phyloP scores from a whole-genome alignment of 352 stramenopile species.

The Pythium aphanidermatum region DNA sequence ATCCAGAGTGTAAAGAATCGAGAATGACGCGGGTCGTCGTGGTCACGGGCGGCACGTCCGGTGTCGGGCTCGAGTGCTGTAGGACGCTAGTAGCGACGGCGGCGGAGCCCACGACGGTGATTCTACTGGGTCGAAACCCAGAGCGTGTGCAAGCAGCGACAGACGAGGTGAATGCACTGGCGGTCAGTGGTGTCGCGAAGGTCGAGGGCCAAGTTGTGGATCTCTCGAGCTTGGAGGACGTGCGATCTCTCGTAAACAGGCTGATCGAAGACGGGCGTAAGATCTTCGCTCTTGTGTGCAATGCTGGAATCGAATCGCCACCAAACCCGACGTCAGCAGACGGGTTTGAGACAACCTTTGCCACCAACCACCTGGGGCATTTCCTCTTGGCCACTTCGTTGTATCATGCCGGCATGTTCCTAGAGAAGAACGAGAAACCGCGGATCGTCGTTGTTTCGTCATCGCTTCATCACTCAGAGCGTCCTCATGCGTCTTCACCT shows the following conservation, averaged over 20 bases:
- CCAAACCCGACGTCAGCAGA: conserved; percentile 14
- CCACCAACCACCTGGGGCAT: conserved; percentile 35
- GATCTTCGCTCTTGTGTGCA: conserved; percentile 34
- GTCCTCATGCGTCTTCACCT: conserved; percentile 1
- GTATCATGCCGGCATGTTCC: conserved; percentile 20
- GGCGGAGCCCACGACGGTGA: conserved; percentile 10
- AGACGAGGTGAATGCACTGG: conserved; percentile 10
- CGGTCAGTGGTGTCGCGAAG: background rate
- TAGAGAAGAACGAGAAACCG: conserved; percentile 3
- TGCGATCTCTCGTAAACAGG: conserved; percentile 19
- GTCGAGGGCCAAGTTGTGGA: conserved; percentile 18
- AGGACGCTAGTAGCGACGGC: conserved; percentile 12
- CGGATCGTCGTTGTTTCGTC: conserved; percentile 35
- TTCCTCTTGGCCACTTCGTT: conserved; percentile 30
- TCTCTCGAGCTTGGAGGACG: conserved; percentile 21
- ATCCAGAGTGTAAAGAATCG: too few relatives aligned
- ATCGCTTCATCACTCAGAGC: conserved; percentile 19
- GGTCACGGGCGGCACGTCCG: conserved; percentile 28
- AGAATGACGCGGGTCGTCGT: conserved; percentile 19
- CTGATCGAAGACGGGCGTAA: conserved; percentile 18
- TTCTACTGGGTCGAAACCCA: conserved; percentile 20
- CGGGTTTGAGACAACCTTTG: conserved; percentile 34
- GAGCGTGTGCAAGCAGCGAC: conserved; percentile 22
- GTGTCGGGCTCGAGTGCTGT: conserved; percentile 30
- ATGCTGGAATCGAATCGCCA: conserved; percentile 28